phyloP scores from a whole-genome alignment of 2,329 filamentous ascomycete genomes.

The Cercospora sojina region DNA sequence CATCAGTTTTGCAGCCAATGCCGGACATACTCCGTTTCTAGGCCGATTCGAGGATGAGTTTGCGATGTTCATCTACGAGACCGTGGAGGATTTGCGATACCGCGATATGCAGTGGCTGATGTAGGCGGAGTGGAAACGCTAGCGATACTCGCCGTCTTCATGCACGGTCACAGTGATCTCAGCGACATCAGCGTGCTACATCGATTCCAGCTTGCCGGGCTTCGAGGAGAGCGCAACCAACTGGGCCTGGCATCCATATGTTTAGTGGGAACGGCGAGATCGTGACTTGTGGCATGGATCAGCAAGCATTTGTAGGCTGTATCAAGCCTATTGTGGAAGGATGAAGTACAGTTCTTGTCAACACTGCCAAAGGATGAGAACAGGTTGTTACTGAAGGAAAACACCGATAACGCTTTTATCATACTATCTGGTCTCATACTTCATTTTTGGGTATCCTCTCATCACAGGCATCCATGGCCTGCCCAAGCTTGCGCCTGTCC shows the following conservation, averaged over 20 bases:
- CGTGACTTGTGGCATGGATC: neutral
- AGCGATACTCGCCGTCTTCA: neutral
- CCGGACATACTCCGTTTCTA: neutral
- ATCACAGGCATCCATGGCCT: neutral
- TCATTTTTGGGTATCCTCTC: neutral
- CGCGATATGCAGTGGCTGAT: neutral
- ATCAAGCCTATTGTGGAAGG: neutral
- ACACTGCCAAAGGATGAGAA: neutral
- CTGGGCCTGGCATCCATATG: neutral
- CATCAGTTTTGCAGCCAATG: neutral
- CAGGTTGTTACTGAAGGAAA: neutral
- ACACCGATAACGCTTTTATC: neutral
- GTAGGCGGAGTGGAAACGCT: neutral
- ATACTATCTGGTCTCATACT: neutral
- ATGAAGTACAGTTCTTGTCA: neutral
- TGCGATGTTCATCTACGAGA: neutral
- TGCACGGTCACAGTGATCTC: neutral
- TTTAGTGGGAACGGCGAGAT: neutral
- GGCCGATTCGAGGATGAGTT: neutral
- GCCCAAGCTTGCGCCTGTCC: conserved; percentile 14
- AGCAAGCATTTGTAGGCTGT: neutral
- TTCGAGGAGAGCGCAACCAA: neutral
- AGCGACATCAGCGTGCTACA: neutral
- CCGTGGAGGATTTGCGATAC: neutral
- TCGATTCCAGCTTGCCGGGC: neutral